Percentiles rank a stretch among this genome's conserved stretches.
phyloP scores from a whole-genome alignment of 2,329 filamentous ascomycete genomes.

The Emydomyces testavorans region DNA sequence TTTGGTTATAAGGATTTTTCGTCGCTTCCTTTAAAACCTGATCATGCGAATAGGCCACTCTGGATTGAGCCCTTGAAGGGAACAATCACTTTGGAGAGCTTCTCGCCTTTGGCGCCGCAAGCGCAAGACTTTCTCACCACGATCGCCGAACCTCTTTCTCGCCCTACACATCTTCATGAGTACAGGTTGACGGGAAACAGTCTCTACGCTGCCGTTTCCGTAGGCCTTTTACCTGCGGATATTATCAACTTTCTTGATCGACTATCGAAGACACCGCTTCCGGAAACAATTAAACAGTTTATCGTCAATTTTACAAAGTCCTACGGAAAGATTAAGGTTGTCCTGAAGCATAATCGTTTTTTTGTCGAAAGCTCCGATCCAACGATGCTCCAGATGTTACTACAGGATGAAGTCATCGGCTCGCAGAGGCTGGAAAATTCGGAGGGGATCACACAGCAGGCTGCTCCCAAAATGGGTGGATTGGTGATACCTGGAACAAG shows the following conservation, averaged over 20 bases:
- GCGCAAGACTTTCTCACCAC: constrained; percentile 93
- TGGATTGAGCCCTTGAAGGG: constrained; percentile 87
- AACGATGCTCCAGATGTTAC: constrained; percentile 70
- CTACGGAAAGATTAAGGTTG: constrained; percentile 91
- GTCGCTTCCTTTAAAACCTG: constrained; percentile 68
- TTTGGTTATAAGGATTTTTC: constrained; percentile 66
- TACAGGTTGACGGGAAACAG: constrained; percentile 86
- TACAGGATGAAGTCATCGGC: constrained; percentile 73
- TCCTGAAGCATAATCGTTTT: constrained; percentile 87
- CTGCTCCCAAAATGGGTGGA: constrained; percentile 73
- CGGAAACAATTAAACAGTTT: constrained; percentile 67
- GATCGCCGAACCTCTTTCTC: constrained; percentile 83
- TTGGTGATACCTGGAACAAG: constrained; percentile 91
- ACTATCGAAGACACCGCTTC: constrained; percentile 78
- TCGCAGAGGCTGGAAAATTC: constrained; percentile 62
- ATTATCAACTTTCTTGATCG: constrained; percentile 82
- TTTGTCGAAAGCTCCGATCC: constrained; percentile 88
- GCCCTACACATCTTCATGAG: constrained; percentile 84
- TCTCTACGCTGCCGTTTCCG: constrained; percentile 87
- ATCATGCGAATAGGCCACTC: constrained; percentile 78
- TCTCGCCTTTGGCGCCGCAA: constrained; percentile 73
- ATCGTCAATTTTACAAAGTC: constrained; percentile 74
- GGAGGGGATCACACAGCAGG: constrained; percentile 64
- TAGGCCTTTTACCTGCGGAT: constrained; percentile 78
- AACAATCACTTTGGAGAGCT: constrained; percentile 85